Conservation (phyloP, 1,139 yeast genomes). For the Protomyces lactucae-debilis region DNA sequence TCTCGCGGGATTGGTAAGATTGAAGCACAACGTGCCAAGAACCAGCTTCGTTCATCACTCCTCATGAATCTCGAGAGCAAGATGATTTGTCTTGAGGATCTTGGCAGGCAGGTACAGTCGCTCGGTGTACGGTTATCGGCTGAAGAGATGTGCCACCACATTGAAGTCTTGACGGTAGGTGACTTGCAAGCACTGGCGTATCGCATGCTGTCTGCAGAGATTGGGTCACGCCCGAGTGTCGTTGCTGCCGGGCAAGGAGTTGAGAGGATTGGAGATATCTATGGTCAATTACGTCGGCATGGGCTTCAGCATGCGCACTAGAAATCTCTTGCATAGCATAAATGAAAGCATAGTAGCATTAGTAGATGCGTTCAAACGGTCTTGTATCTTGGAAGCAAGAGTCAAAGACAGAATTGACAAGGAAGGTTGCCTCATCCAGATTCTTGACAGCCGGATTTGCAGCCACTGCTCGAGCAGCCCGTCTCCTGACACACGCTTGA, state of each 20-base stretch:
- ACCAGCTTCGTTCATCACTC: conserved; percentile 81
- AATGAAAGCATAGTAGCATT: background rate
- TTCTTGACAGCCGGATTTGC: conserved; percentile 79
- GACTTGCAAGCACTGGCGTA: conserved; percentile 74
- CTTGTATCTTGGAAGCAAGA: conserved; percentile 92
- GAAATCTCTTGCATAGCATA: background rate
- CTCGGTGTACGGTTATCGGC: conserved; percentile 74
- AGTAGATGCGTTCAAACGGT: conserved; percentile 72
- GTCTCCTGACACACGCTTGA: conserved; percentile 81
- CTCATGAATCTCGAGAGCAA: conserved; percentile 91
- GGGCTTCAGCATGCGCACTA: conserved; percentile 47
- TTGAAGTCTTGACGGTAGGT: conserved; percentile 58
- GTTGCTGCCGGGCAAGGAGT: conserved; percentile 80
- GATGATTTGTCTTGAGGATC: conserved; percentile 85
- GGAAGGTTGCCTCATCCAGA: conserved; percentile 67
- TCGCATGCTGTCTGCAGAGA: conserved; percentile 66
- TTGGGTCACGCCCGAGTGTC: conserved; percentile 68
- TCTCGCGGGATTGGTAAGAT: conserved; percentile 58
- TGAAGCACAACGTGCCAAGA: conserved; percentile 85
- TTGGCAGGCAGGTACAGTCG: conserved; percentile 83
- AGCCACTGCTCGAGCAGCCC: conserved; percentile 77
- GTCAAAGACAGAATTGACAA: conserved; percentile 83
- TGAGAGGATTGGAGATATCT: conserved; percentile 78
- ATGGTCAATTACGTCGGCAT: conserved; percentile 56
- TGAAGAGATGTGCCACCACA: conserved; percentile 73